These are phyloP conservation scores for Starmera quercuum DNA, from an alignment of 805 yeast genomes.

Conservation along the genomic window DNA sequence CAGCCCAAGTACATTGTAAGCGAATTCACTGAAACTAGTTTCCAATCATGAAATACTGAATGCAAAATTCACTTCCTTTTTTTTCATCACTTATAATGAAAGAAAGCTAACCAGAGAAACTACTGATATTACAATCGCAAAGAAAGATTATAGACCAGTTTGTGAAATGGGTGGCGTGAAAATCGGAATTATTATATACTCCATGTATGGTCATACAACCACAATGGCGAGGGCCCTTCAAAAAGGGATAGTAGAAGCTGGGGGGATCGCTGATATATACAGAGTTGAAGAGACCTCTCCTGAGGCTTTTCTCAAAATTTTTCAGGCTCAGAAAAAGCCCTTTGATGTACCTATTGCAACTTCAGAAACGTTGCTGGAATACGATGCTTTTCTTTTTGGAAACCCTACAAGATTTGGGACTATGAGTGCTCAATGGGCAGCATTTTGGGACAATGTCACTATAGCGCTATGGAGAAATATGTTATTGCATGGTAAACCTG, in stretches of 20 bases:
- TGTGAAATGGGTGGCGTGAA: no score
- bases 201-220: conserved; percentile 69
- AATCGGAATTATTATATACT: conserved; percentile 70
- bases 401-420: conserved; percentile 71
- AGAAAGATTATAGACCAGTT: no score
- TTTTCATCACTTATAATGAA: no score
- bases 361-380: conserved; percentile 41
- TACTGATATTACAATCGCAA: no score
- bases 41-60: no score
- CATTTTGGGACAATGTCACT: conserved; percentile 65
- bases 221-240: conserved; percentile 57
- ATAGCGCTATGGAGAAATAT: conserved; percentile 68
- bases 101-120: no score
- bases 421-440: conserved; percentile 62
- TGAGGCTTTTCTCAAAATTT: conserved; percentile 42
- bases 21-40: no score
- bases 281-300: conserved; percentile 73
- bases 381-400: conserved; percentile 69
- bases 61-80: no score
- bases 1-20: no score
- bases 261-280: conserved; percentile 58
- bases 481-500: conserved; percentile 57
- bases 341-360: conserved; percentile 50
- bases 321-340: conserved; percentile 57
- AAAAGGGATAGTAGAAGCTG: conserved; percentile 58